Conservation (phyloP, 2,329 filamentous ascomycete genomes). For the Fusarium penzigii region DNA sequence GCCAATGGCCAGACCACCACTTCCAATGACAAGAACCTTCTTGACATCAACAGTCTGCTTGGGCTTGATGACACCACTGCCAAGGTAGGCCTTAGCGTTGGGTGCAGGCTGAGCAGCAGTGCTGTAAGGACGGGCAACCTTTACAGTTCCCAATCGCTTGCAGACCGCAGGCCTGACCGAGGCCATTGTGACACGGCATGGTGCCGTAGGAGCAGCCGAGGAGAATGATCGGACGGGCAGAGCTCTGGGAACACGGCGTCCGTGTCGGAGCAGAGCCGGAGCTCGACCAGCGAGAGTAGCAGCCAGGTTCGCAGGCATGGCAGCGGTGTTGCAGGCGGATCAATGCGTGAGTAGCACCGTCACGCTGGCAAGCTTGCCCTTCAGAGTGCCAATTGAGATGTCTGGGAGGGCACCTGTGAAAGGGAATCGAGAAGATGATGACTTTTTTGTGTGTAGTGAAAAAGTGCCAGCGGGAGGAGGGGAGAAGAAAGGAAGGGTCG, state of each 20-base stretch:
- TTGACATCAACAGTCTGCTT: conserved; percentile 83
- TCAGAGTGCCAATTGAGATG: conserved; percentile 33
- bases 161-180: conserved; percentile 32
- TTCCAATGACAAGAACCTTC: conserved; percentile 96
- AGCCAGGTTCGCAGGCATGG: conserved; percentile 43
- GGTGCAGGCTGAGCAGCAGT: conserved; percentile 66
- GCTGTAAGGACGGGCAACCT: conserved; percentile 44
- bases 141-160: conserved; percentile 51
- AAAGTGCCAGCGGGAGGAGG: background rate
- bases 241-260: conserved; percentile 49
- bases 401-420: conserved; percentile 22
- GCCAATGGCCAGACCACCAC: conserved; percentile 92
- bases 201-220: conserved; percentile 35
- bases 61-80: conserved; percentile 83
- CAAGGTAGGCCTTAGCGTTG: conserved; percentile 82
- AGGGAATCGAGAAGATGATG: conserved; percentile 23
- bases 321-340: conserved; percentile 32
- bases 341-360: conserved; percentile 39
- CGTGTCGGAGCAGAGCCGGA: conserved; percentile 58
- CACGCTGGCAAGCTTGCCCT: conserved; percentile 37
- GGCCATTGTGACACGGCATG: conserved; percentile 26
- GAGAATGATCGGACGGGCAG: conserved; percentile 48
- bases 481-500: conserved; percentile 4
- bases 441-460: conserved; percentile 21
- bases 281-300: conserved; percentile 55